These are phyloP conservation scores for Prunus mira DNA, from an alignment of 306 rosid genomes.

Conservation along the genomic window DNA sequence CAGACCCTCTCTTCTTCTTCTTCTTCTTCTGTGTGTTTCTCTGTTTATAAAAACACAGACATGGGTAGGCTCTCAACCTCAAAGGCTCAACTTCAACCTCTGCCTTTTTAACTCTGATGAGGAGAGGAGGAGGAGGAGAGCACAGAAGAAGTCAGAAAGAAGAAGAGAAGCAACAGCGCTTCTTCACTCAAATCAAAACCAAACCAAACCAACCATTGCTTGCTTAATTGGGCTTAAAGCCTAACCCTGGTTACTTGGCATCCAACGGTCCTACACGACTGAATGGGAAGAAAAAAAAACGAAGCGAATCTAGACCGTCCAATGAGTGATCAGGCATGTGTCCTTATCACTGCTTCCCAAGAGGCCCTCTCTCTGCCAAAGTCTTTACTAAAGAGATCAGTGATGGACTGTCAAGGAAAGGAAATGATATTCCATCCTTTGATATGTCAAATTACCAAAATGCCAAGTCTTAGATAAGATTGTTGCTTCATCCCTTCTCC, in stretches of 20 bases:
- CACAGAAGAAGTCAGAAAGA: conserved; percentile 1
- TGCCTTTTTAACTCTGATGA: too few species aligned
- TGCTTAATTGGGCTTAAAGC: neutral
- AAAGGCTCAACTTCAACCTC: neutral
- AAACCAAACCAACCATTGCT: neutral
- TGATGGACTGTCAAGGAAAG: conserved; percentile 29
- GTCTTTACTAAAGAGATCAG: conserved; percentile 31
- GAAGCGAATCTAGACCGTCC: conserved; percentile 56
- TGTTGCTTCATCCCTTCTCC: neutral
- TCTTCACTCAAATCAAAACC: neutral
- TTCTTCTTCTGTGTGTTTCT: neutral
- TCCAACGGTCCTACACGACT: conserved; percentile 31
- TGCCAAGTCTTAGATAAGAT: conserved; percentile 22
- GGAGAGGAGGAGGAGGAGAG: too few species aligned
- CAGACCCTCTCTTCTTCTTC: neutral
- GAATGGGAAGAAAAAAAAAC: conserved; percentile 8
- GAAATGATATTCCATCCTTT: conserved; percentile 21
- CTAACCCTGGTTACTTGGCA: conserved; percentile 46
- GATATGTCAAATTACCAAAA: conserved; percentile 8
- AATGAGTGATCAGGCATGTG: conserved; percentile 75
- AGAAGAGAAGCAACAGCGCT: neutral
- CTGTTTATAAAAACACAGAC: too few species aligned
- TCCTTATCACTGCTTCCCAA: conserved; percentile 69
- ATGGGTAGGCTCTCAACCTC: neutral
- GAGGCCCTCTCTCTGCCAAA: conserved; percentile 33